These are phyloP conservation scores for Haplosporangium sp. DNA, from an alignment of 371 early-diverging fungal genomes.

Conservation along the genomic window DNA sequence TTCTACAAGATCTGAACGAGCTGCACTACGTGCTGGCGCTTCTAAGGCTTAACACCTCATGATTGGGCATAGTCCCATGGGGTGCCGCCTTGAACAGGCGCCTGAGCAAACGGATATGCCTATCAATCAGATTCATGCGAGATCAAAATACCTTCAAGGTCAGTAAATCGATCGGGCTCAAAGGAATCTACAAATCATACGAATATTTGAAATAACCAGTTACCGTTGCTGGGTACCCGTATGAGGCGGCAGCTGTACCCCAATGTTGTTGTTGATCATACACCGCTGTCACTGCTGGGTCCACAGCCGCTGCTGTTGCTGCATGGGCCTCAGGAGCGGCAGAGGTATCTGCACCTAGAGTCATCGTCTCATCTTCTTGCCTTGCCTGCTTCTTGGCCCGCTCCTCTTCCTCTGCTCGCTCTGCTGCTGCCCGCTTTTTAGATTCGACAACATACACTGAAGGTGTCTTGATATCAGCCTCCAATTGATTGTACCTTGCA, in stretches of 20 bases:
- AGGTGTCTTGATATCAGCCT: slow-evolving; percentile 30
- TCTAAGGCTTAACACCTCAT: neutral
- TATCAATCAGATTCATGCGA: neutral
- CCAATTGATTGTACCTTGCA: slow-evolving; percentile 34
- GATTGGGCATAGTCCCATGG: slow-evolving; percentile 14
- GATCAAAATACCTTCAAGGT: neutral
- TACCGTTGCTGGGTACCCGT: slow-evolving; percentile 31
- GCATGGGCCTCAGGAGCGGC: neutral
- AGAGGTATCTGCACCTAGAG: neutral
- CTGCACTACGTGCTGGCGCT: neutral
- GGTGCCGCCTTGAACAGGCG: slow-evolving; percentile 2
- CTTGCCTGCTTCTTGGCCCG: slow-evolving; percentile 23
- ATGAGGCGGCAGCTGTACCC: slow-evolving; percentile 13
- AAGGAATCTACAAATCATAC: neutral
- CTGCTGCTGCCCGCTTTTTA: slow-evolving; percentile 39
- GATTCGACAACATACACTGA: slow-evolving; percentile 29
- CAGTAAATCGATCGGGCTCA: too few relatives aligned
- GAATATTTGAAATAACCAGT: neutral
- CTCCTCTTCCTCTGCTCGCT: slow-evolving; percentile 26
- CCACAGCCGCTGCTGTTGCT: slow-evolving; percentile 1
- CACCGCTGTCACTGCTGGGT: slow-evolving; percentile 8
- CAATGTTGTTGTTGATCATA: slow-evolving; percentile 22
- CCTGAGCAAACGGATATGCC: slow-evolving; percentile 16
- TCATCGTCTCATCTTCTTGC: slow-evolving; percentile 25
- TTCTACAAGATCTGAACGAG: too few relatives aligned